These are phyloP conservation scores for Eucalyptus cloeziana DNA, from an alignment of 345 rosid species.

Conservation along the genomic window DNA sequence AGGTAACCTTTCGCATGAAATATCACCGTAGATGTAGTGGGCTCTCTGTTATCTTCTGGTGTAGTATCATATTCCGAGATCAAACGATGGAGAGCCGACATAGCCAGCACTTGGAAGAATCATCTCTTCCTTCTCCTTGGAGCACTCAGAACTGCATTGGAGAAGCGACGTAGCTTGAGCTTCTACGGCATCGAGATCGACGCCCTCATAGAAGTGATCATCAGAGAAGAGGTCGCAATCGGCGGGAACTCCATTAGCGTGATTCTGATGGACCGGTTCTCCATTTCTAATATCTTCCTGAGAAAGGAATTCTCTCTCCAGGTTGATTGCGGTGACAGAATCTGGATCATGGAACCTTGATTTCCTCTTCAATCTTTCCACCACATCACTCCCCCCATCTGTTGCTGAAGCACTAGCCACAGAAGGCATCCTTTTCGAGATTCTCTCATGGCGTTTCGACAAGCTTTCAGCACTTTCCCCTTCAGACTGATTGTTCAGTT, in stretches of 20 bases:
- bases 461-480: conserved; percentile 4
- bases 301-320: conserved; percentile 31
- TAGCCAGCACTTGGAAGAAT: conserved; percentile 5
- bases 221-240: conserved; percentile 24
- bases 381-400: conserved; percentile 5
- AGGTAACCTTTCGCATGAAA: not conserved
- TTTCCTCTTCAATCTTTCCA: conserved; percentile 43
- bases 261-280: conserved; percentile 7
- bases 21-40: not conserved
- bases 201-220: conserved; percentile 59
- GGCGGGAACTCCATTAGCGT: not conserved
- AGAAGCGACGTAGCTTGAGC: conserved; percentile 61
- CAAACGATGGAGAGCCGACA: conserved; percentile 60
- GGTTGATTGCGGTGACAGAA: conserved; percentile 37
- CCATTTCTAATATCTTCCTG: conserved; percentile 4
- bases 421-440: conserved; percentile 5
- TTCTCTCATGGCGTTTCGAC: conserved; percentile 10
- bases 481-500: conserved; percentile 5
- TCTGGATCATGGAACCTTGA: conserved; percentile 23
- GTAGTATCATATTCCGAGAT: conserved; percentile 57
- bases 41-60: not conserved
- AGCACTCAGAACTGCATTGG: conserved; percentile 18
- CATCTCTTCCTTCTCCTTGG: conserved; percentile 10
- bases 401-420: not conserved
- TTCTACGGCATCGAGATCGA: conserved; percentile 86